Base-by-base conservation (phyloP, 2,329 filamentous ascomycete genomes). In the Zarea fungicola region DNA sequence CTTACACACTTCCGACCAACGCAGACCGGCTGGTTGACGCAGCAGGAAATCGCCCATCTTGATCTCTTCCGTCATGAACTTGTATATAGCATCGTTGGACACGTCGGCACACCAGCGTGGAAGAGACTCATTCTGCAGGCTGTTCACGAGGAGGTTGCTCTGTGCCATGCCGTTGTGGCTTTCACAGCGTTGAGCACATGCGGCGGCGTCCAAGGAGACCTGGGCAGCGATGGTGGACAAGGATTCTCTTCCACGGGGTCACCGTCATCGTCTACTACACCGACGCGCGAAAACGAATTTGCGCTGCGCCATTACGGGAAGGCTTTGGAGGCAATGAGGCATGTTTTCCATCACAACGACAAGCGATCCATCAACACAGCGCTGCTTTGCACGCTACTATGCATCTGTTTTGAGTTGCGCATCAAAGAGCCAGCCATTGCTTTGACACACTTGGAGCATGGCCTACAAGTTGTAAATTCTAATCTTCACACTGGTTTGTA, bases 371-470 rank as follows among this genome's bases (percentile, higher is more conserved):
- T 52, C 11, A 54, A 52, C 36, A 48, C 49, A 14, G 46, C 49
- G 11, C 39, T 55, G 8, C 43, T 55, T 10, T 55, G 51, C 26
- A 45, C 53, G 13, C 32, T 55, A 19, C 22, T 56, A 8, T 56
- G 48, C 26, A 52, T 56, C 13, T 56, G 49, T 34, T 55, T 55
- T 19, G 52, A 56, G 42, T 29, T 56, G n/a, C 44, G 49, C 8
- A 55, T 53, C 25, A 42, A 41, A 11, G 39, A 51, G 10, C 32
- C 47, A 1, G 40, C 28, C 2, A 32, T 39, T 18, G 54, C 54
- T 6, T 37, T 53, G 7, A 50, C 40, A 18, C 54, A 56, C 25
- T 46, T 56, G 6, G 48, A 54, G 11, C 32, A 51, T 23, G 40
- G 50, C 8, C 26, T 54, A 5, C 48, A 48, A 19, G 42, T 54